Evolutionary conservation across 495 filamentous ascomycete genomes (phyloP).

Genomic region (Aspergillus diversus): DNA sequence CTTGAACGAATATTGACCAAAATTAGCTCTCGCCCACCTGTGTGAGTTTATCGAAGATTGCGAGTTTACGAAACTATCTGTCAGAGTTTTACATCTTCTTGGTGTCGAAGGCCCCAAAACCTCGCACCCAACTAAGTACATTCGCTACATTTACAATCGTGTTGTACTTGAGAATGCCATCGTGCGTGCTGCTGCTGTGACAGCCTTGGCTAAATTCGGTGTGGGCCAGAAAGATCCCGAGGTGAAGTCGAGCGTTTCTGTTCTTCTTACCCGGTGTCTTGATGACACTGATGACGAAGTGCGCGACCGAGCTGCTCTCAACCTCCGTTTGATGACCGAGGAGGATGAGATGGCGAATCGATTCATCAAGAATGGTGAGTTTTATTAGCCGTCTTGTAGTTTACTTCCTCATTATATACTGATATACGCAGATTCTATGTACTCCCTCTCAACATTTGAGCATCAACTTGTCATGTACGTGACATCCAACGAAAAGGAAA

Average conservation of each 20-base stretch:
- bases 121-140: conserved; percentile 94
- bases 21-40: conserved; percentile 81
- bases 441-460: conserved; percentile 92
- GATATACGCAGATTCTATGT: conserved; percentile 61
- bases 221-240: conserved; percentile 96
- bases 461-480: conserved; percentile 98
- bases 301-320: conserved; percentile 91
- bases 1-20: conserved; percentile 2
- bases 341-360: conserved; percentile 81
- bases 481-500: conserved; percentile 81
- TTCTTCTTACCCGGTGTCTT: conserved; percentile 89
- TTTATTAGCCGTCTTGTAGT: neutral
- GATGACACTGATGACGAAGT: conserved; percentile 99
- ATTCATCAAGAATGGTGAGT: conserved; percentile 89
- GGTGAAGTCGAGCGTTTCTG: conserved; percentile 91
- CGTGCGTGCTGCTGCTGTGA: conserved; percentile 93
- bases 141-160: conserved; percentile 98
- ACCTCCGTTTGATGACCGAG: conserved; percentile 82
- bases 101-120: conserved; percentile 96
- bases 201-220: conserved; percentile 94
- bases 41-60: conserved; percentile 99
- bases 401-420: conserved; percentile 20
- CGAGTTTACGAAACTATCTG: conserved; percentile 97
- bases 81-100: conserved; percentile 90
- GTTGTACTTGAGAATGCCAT: conserved; percentile 97